These are phyloP conservation scores for Chaetomium globosum DNA, from an alignment of 2,329 filamentous ascomycete species.

Conservation along the genomic window DNA sequence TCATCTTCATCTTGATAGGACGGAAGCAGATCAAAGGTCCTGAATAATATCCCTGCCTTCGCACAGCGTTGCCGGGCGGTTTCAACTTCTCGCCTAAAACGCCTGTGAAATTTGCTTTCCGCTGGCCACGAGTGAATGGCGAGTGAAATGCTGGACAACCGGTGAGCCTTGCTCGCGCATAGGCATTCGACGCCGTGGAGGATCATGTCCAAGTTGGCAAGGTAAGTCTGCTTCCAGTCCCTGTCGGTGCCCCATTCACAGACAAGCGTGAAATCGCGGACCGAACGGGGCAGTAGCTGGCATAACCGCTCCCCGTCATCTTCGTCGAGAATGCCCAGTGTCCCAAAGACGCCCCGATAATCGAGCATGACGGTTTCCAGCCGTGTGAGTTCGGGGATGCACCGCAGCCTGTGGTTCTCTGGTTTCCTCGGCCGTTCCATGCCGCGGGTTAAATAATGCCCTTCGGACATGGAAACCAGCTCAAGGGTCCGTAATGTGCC, in stretches of 20 bases:
- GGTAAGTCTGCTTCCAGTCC: slow-evolving; percentile 38
- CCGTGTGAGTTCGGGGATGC: slow-evolving; percentile 34
- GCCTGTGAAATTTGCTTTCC: slow-evolving; percentile 35
- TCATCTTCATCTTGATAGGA: slow-evolving; percentile 39
- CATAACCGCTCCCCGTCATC: slow-evolving; percentile 39
- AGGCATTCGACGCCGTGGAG: slow-evolving; percentile 37
- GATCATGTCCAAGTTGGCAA: slow-evolving; percentile 38
- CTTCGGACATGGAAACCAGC: slow-evolving; percentile 35
- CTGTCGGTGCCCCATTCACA: slow-evolving; percentile 38
- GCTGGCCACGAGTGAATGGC: slow-evolving; percentile 39
- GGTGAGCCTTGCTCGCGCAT: slow-evolving; percentile 31
- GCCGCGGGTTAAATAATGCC: slow-evolving; percentile 39
- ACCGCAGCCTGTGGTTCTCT: slow-evolving; percentile 38
- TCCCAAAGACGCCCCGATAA: slow-evolving; percentile 39
- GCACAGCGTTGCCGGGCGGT: slow-evolving; percentile 33
- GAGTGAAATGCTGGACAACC: slow-evolving; percentile 35
- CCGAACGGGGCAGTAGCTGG: slow-evolving; percentile 34
- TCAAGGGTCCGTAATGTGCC: slow-evolving; percentile 34
- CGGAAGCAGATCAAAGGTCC: slow-evolving; percentile 37
- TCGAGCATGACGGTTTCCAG: slow-evolving; percentile 37
- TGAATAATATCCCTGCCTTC: slow-evolving; percentile 34
- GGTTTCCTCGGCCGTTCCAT: slow-evolving; percentile 37
- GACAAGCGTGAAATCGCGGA: slow-evolving; percentile 37
- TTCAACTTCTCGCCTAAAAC: slow-evolving; percentile 36
- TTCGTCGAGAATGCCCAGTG: slow-evolving; percentile 38